Percentiles rank a stretch among this genome's conserved stretches.
phyloP scores from a whole-genome alignment of 2,329 filamentous ascomycete species.

The Bipolaris gigantea region DNA sequence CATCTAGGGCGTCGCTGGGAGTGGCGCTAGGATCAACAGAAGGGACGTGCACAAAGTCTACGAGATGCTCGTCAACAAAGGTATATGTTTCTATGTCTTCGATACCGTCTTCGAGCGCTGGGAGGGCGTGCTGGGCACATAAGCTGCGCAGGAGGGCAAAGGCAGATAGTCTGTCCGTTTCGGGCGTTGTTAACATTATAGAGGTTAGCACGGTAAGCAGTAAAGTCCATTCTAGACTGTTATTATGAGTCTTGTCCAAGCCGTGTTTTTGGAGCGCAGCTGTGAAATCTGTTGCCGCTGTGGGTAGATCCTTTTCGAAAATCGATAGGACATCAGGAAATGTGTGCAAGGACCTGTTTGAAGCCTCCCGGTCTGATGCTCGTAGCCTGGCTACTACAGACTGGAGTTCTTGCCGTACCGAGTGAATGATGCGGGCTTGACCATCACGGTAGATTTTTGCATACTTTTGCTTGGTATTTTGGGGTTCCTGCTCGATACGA shows the following conservation, averaged over 20 bases:
- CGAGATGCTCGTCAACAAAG: constrained; percentile 26
- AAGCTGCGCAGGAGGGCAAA: constrained; percentile 14
- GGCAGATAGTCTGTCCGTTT: not conserved
- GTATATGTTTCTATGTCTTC: constrained; percentile 28
- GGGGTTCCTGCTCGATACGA: not conserved
- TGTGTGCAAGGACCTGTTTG: constrained; percentile 17
- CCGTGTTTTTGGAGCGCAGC: constrained; percentile 15
- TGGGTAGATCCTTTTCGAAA: constrained; percentile 17
- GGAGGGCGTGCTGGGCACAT: constrained; percentile 18
- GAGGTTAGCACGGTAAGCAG: constrained; percentile 24
- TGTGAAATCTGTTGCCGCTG: constrained; percentile 12
- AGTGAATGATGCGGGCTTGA: constrained; percentile 40
- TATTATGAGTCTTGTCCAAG: constrained; percentile 10
- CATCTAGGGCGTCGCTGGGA: constrained; percentile 18
- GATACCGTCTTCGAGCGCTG: constrained; percentile 28
- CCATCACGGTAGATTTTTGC: constrained; percentile 50
- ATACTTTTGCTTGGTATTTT: constrained; percentile 46
- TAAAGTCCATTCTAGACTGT: constrained; percentile 27
- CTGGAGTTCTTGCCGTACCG: constrained; percentile 27
- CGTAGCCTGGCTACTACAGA: constrained; percentile 14
- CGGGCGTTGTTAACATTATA: constrained; percentile 15
- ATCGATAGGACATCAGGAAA: constrained; percentile 14
- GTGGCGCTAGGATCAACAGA: not conserved
- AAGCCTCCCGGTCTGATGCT: not conserved
- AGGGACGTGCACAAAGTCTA: constrained; percentile 20